A percentile compares a stretch with the other conserved stretches of the same genome.
Conservation (phyloP, 768 basidiomycete species). For the Neoboletus magnificus region DNA sequence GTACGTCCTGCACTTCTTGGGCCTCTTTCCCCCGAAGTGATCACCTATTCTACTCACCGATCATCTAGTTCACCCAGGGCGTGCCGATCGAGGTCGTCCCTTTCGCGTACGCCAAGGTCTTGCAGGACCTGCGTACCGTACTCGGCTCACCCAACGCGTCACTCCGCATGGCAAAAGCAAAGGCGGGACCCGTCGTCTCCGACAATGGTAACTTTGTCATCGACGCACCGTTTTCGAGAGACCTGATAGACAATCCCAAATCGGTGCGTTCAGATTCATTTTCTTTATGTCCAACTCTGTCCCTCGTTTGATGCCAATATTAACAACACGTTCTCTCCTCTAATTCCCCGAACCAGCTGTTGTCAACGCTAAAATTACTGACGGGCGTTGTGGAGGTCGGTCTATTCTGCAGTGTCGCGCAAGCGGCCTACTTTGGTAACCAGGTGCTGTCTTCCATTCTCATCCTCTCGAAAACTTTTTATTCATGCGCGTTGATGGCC, state of each 20-base stretch:
- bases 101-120: constrained; percentile 89
- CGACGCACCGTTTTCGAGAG: constrained; percentile 84
- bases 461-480: background rate
- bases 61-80: constrained; percentile 70
- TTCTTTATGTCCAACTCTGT: background rate
- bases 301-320: background rate
- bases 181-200: constrained; percentile 93
- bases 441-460: constrained; percentile 41
- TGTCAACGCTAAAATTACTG: constrained; percentile 83
- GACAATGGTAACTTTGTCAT: constrained; percentile 99
- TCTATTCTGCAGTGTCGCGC: constrained; percentile 89
- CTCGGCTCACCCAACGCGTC: constrained; percentile 66
- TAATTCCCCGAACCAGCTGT: constrained; percentile 47
- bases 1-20: constrained; percentile 43
- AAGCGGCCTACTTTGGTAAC: constrained; percentile 97
- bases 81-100: constrained; percentile 97
- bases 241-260: constrained; percentile 64
- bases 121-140: constrained; percentile 60
- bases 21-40: background rate
- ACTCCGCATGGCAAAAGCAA: constrained; percentile 91
- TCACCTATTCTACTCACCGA: background rate
- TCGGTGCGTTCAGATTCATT: constrained; percentile 36
- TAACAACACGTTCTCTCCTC: too few relatives aligned
- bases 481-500: background rate
- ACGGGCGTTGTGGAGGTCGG: constrained; percentile 99